Percentiles rank a stretch among this genome's conserved stretches.
These are phyloP conservation scores for Fusarium sp. DNA, from an alignment of 2,329 filamentous ascomycete species.

Conservation along the genomic window DNA sequence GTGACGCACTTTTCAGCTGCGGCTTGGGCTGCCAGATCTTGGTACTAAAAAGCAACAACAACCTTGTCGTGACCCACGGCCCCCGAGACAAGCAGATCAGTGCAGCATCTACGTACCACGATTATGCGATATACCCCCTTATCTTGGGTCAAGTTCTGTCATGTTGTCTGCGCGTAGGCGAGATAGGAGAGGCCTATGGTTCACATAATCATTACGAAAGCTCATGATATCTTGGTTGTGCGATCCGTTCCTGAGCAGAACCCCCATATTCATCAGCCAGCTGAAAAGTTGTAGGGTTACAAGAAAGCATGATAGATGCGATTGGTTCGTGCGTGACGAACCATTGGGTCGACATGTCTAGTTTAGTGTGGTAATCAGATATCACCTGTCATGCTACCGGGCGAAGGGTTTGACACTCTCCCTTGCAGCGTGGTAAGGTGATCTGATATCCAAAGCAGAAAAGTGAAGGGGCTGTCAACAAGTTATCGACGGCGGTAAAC, in stretches of 20 bases:
- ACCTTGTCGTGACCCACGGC: conserved; percentile 23
- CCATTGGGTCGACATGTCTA: conserved; percentile 15
- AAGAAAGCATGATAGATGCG: conserved; percentile 12
- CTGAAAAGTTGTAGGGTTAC: conserved; percentile 22
- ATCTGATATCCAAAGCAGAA: conserved; percentile 1
- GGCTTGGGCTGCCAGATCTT: conserved; percentile 28
- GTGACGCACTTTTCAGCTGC: conserved; percentile 41
- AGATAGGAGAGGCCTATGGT: background rate
- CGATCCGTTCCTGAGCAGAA: background rate
- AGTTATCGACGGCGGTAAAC: background rate
- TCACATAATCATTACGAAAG: conserved; percentile 11
- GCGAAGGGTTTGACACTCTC: conserved; percentile 35
- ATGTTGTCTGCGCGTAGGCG: conserved; percentile 1
- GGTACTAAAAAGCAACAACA: conserved; percentile 29
- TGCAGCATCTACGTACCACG: background rate
- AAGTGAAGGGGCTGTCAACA: background rate
- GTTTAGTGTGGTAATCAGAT: conserved; percentile 19
- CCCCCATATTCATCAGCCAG: conserved; percentile 4
- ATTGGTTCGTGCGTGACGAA: conserved; percentile 4
- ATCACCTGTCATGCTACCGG: conserved; percentile 29
- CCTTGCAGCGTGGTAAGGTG: conserved; percentile 26
- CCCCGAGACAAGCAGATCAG: conserved; percentile 23
- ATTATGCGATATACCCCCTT: background rate
- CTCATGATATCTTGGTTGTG: conserved; percentile 3
- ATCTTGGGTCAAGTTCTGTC: conserved; percentile 2